Percentiles rank a stretch among this genome's conserved stretches.
phyloP scores from a whole-genome alignment of 805 yeast species.

The Lipomyces orientalis region DNA sequence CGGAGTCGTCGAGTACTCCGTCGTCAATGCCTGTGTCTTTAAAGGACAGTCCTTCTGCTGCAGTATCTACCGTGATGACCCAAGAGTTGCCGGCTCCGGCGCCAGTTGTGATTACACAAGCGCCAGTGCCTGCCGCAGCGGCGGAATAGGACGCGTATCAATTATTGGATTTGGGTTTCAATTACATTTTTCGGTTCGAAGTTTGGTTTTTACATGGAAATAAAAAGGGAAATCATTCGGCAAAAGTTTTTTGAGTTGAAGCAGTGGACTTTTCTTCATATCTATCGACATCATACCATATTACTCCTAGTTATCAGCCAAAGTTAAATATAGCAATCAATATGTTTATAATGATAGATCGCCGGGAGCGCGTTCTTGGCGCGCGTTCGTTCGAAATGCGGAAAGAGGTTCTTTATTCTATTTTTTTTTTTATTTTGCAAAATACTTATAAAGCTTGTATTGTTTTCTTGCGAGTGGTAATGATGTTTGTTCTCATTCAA shows the following conservation, averaged over 20 bases:
- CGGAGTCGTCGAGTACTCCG: slow-evolving; percentile 17
- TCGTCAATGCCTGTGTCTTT: background rate
- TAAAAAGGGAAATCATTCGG: background rate
- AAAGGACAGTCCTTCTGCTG: background rate
- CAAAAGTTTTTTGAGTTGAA: slow-evolving; percentile 2
- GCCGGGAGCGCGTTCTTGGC: background rate
- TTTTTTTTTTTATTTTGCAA: background rate
- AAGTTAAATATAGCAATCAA: background rate
- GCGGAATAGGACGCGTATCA: background rate
- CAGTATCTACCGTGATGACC: background rate
- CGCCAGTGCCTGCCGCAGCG: background rate
- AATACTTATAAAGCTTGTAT: background rate
- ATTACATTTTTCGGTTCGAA: background rate
- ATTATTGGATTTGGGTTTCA: background rate
- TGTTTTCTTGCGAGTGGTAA: background rate
- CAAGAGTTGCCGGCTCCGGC: background rate
- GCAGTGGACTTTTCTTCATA: background rate
- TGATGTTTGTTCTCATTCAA: background rate
- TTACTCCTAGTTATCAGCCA: background rate
- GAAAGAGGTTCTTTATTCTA: background rate
- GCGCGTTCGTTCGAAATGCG: background rate
- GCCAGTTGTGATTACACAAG: background rate
- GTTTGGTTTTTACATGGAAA: background rate
- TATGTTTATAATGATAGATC: background rate
- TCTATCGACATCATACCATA: background rate